Conservation (phyloP, 805 yeast species). For the Candida sanyiensis region DNA sequence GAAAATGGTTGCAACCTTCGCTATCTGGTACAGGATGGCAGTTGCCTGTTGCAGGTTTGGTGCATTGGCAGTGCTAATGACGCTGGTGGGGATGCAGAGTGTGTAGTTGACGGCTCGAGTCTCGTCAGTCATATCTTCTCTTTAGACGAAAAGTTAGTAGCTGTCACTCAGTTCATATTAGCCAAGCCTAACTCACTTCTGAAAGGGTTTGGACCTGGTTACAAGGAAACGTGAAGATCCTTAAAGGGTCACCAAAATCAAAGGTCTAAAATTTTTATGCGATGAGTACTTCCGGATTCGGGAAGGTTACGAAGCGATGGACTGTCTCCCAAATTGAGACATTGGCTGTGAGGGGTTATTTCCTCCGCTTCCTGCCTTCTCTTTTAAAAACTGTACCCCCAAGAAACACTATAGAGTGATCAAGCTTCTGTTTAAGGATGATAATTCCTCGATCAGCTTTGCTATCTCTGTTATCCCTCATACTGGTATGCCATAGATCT, state of each 20-base stretch:
- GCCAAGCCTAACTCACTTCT: not conserved
- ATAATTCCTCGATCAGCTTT: slow-evolving; percentile 2
- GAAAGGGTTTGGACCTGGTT: not conserved
- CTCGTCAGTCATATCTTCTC: not conserved
- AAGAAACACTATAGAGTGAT: too few relatives aligned
- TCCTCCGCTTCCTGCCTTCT: not conserved
- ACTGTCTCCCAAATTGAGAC: not conserved
- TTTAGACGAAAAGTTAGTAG: not conserved
- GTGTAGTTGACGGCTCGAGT: slow-evolving; percentile 35
- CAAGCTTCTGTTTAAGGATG: too few relatives aligned
- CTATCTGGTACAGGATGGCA: slow-evolving; percentile 67
- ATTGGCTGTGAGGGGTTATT: too few relatives aligned
- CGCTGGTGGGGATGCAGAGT: slow-evolving; percentile 68
- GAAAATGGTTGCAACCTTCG: slow-evolving; percentile 64
- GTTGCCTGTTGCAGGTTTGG: slow-evolving; percentile 69
- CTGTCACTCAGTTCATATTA: not conserved
- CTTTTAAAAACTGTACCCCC: not conserved
- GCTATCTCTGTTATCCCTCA: not conserved
- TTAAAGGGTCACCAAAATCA: not conserved
- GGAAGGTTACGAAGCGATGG: not conserved
- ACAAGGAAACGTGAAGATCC: not conserved
- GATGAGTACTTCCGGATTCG: not conserved
- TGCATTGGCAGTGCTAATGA: slow-evolving; percentile 51
- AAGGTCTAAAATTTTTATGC: not conserved
- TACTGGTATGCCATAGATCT: not conserved